Base-by-base conservation (phyloP, 2,329 filamentous ascomycete species). In the Lizonia empirigonia region DNA sequence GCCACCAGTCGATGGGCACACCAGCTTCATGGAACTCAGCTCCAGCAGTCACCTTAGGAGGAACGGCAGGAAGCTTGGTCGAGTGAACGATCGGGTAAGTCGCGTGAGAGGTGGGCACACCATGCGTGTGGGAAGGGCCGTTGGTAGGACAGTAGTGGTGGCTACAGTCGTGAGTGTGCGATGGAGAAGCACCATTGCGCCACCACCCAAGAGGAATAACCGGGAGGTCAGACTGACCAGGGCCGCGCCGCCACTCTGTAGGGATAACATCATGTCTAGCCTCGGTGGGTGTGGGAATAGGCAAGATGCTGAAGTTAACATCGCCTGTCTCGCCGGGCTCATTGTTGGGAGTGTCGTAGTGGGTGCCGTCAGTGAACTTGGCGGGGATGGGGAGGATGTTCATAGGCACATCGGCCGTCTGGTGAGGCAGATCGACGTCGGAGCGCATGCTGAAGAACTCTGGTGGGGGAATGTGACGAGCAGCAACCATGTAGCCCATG, bases 1-100 rank as follows among this genome's bases (percentile, higher is more conserved):
- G 45, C 45, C 45, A 49, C 32, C 30, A 49, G 20, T 42, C 38
- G 3, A 42, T 26, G 2, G 45, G 45, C 4, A 48, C 45, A 5
- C 7, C 38, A 5, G 34, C 34, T 1, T 36, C 7, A n/a, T 19
- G 34, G n/a, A 7, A 2, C 5, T 15, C 3, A 2, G 27, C 13
- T n/a, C 12, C 4, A 7, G 27, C 1, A 15, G 27, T 30, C 13
- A 30, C 27, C 27, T 30, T 3, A 7, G 27, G 27, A 30, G 27
- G 27, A 3, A 30, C 27, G 27, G 27, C 27, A n/a, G 27, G 27
- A n/a, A 5, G n/a, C 13, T 15, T n/a, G 5, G 27, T 30, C n/a
- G 27, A 15, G 27, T 6, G 27, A n/a, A 30, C 7, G 27, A 7
- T 2, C 6, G 27, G 27, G 27, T 30, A 15, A n/a, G 27, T 15